A percentile compares a stretch with the other conserved stretches of the same genome.
These are phyloP conservation scores for Casuarina equisetifolia DNA, from an alignment of 306 rosid species.

Conservation along the genomic window DNA sequence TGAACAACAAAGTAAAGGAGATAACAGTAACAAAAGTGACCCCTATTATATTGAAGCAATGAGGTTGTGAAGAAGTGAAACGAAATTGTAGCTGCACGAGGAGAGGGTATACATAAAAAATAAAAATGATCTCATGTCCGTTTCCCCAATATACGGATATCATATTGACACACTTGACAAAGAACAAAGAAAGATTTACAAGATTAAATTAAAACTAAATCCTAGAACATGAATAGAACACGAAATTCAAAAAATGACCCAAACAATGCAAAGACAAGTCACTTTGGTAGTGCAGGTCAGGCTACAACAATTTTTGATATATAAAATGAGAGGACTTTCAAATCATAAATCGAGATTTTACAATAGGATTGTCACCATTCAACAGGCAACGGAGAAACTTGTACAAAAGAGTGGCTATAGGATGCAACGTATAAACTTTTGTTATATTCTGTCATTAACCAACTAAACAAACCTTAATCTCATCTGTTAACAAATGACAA, in stretches of 20 bases:
- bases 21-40: neutral
- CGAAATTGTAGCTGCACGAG: neutral
- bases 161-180: neutral
- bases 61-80: neutral
- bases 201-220: neutral
- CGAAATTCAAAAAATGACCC: neutral
- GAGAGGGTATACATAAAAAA: neutral
- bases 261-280: neutral
- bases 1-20: neutral
- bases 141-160: neutral
- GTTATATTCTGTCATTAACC: neutral
- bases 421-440: neutral
- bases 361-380: neutral
- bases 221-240: neutral
- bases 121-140: neutral
- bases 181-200: neutral
- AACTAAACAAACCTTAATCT: neutral
- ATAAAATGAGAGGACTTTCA: neutral
- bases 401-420: neutral
- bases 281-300: neutral
- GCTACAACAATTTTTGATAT: neutral
- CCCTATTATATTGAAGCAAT: neutral
- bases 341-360: neutral
- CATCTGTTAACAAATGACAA: neutral
- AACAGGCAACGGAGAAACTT: neutral